A percentile compares a stretch with the other conserved stretches of the same genome.
Evolutionary conservation across 352 stramenopile genomes (phyloP).

Genomic region (Phytophthora syringae): DNA sequence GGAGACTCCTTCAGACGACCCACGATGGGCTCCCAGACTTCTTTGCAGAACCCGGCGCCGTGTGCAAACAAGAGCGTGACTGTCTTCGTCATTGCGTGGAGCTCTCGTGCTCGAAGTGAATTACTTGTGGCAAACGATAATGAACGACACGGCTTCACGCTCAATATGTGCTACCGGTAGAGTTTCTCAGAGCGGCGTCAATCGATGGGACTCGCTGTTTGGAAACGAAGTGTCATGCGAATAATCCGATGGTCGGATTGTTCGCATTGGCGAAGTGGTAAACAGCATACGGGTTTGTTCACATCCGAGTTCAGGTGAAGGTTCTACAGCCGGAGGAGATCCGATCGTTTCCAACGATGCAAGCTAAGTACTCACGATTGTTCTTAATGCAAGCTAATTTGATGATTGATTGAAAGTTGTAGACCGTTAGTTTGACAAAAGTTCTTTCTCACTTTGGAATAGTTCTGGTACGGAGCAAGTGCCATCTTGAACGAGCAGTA

Average conservation of each 20-base stretch:
- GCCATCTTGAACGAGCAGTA: background rate
- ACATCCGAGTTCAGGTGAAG: background rate
- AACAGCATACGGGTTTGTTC: background rate
- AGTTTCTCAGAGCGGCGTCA: background rate
- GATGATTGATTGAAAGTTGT: background rate
- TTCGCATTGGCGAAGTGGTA: background rate
- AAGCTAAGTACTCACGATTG: no score
- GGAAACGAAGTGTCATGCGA: background rate
- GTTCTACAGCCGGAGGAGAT: no score
- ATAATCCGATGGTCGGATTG: no score
- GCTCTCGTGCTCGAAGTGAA: background rate
- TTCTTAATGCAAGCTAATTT: no score
- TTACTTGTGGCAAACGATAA: background rate
- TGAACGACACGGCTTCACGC: no score
- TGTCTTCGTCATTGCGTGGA: conserved; percentile 19
- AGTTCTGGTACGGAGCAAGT: background rate
- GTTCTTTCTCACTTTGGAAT: background rate
- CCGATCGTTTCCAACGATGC: no score
- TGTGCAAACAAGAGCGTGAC: conserved; percentile 46
- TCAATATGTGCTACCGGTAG: no score
- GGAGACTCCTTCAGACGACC: conserved; percentile 32
- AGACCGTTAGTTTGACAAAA: background rate
- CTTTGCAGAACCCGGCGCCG: conserved; percentile 41
- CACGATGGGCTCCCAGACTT: conserved; percentile 48
- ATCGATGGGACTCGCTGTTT: background rate